Evolutionary conservation across 495 filamentous ascomycete genomes (phyloP), one percentile per base, ranked within the genome.

Genomic region (Lentithecium fluviatile): DNA sequence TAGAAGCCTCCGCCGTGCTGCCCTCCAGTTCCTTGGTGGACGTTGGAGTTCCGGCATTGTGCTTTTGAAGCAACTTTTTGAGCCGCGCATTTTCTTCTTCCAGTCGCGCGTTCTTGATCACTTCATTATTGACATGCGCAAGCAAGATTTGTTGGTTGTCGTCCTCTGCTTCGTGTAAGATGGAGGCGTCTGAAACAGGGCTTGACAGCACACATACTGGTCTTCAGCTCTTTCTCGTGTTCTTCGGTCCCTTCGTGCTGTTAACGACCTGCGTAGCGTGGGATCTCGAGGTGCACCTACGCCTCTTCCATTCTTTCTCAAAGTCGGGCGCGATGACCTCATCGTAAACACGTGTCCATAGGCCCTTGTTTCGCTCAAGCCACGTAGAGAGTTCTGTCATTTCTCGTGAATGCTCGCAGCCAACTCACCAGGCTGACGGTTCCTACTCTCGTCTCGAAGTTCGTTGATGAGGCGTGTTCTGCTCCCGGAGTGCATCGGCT

Each of bases 221-320:
- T 46, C 40, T 60, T 60, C 25, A 65, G 20, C 51, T 62, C 62
- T 56, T 55, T 48, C 50, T 62, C 34, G 23, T 62, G 54, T 26
- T 42, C 52, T n/a, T 64, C 61, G 17, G 52, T 40, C 25, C 43
- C 54, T 63, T 32, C n/a, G 38, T 43, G 13, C 23, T 12, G 25
- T 15, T 2, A 51, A 2, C n/a, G 17, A 50, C 12, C 26, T 15
- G 10, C 10, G 2, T 21, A n/a, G 5, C 40, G n/a, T n/a, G n/a
- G n/a, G n/a, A n/a, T n/a, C n/a, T n/a, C 40, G 19, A 19, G 19
- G 32, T 15, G 12, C 19, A 49, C 58, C 42, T 55, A 69, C 66
- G 60, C 19, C 54, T 51, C 42, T 63, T 60, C 43, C 56, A 40
- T 52, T 69, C 66, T 40, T 45, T 52, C 37, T 69, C 56, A 5